phyloP scores from a whole-genome alignment of 2,329 filamentous ascomycete genomes.

The Seiridium cupressi region DNA sequence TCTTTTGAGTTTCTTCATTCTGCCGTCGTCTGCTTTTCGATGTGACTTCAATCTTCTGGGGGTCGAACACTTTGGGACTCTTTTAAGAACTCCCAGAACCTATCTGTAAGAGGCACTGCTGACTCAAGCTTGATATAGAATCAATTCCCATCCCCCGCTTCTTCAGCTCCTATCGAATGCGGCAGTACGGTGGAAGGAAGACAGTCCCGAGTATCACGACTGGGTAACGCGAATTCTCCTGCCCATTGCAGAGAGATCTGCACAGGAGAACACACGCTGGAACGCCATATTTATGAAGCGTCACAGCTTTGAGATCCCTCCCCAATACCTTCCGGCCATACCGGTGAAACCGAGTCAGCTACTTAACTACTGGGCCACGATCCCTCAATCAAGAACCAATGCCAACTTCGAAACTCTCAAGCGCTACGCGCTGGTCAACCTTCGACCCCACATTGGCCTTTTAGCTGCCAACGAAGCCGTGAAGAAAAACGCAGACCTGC shows the following conservation, averaged over 20 bases:
- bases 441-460: conserved; percentile 20
- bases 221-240: conserved; percentile 23
- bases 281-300: conserved; percentile 27
- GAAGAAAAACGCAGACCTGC: conserved; percentile 18
- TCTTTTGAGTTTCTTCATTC: background rate
- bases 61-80: too few relatives aligned
- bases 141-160: conserved; percentile 11
- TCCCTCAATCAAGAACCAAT: conserved; percentile 14
- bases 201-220: background rate
- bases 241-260: conserved; percentile 23
- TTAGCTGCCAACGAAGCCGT: conserved; percentile 20
- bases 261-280: conserved; percentile 28
- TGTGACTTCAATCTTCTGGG: too few relatives aligned
- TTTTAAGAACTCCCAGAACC: too few relatives aligned
- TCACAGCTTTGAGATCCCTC: conserved; percentile 21
- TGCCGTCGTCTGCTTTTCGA: too few relatives aligned
- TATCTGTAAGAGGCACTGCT: too few relatives aligned
- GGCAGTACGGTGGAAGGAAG: background rate
- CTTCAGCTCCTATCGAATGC: conserved; percentile 10
- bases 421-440: conserved; percentile 17
- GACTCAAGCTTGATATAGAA: too few relatives aligned
- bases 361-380: conserved; percentile 9
- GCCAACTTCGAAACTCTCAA: conserved; percentile 16
- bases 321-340: conserved; percentile 19
- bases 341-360: conserved; percentile 18